phyloP scores from a whole-genome alignment of 2,329 filamentous ascomycete species.

The Colletotrichum navitas region DNA sequence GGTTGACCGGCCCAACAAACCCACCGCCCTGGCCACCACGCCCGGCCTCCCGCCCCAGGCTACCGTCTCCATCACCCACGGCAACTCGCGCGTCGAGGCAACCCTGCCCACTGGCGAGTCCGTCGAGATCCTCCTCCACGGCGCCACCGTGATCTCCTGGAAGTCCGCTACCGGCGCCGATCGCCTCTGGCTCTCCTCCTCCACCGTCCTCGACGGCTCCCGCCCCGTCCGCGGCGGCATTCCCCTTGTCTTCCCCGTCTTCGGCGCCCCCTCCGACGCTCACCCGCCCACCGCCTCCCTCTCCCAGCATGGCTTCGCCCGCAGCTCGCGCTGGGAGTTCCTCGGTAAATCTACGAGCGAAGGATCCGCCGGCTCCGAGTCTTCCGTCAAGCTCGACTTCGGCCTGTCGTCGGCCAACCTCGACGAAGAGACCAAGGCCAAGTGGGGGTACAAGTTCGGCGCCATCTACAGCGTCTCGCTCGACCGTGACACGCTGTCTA shows the following conservation, averaged over 20 bases:
- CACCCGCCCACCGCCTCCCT: constrained; percentile 83
- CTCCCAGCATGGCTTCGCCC: constrained; percentile 95
- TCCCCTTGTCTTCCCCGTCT: constrained; percentile 93
- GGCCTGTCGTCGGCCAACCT: constrained; percentile 83
- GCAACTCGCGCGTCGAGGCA: constrained; percentile 80
- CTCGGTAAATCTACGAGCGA: constrained; percentile 80
- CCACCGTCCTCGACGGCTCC: constrained; percentile 83
- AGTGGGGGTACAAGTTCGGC: constrained; percentile 90
- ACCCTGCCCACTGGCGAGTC: constrained; percentile 87
- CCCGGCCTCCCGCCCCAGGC: constrained; percentile 81
- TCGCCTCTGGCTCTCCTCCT: constrained; percentile 88
- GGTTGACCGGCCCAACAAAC: constrained; percentile 90
- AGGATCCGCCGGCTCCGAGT: constrained; percentile 48
- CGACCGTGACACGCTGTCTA: constrained; percentile 79
- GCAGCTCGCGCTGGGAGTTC: constrained; percentile 92
- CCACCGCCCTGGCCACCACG: constrained; percentile 79
- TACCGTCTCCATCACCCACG: constrained; percentile 79
- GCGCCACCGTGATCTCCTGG: constrained; percentile 94
- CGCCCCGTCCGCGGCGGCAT: constrained; percentile 94
- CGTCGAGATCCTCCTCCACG: constrained; percentile 87
- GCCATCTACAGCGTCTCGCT: constrained; percentile 95
- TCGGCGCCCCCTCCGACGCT: constrained; percentile 79
- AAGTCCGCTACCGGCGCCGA: constrained; percentile 83
- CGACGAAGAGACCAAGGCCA: constrained; percentile 73
- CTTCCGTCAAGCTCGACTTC: constrained; percentile 92